phyloP scores from a whole-genome alignment of 306 rosid genomes.

The Ormosia semicastrata region DNA sequence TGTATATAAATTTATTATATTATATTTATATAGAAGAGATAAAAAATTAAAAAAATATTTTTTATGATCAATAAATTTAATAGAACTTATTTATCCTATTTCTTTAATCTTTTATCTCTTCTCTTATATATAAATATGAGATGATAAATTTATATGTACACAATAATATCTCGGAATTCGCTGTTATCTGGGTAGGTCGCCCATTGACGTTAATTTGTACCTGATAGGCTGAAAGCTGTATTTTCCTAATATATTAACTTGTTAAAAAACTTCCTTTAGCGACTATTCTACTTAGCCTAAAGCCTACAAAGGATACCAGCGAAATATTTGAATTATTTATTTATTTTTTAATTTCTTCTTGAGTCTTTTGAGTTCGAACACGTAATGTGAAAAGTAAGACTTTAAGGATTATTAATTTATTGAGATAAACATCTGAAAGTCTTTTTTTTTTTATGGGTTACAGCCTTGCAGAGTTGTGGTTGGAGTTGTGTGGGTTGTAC shows the following conservation, averaged over 20 bases:
- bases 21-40: no score
- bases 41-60: no score
- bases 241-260: not conserved
- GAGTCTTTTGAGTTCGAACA: not conserved
- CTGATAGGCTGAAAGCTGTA: not conserved
- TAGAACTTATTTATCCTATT: no score
- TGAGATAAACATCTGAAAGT: not conserved
- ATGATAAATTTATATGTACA: no score
- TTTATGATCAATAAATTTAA: no score
- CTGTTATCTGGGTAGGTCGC: not conserved
- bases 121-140: no score
- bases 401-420: not conserved
- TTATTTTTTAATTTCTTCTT: not conserved
- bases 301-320: not conserved
- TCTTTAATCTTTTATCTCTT: no score
- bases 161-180: no score
- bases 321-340: not conserved
- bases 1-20: no score
- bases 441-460: no score
- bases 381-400: not conserved
- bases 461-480: no score
- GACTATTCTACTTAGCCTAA: not conserved
- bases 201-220: not conserved
- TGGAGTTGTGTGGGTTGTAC: no score
- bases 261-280: not conserved